Evolutionary conservation across 2,329 filamentous ascomycete species (phyloP), one percentile per base, ranked within the genome.

Genomic region (Chalaropsis thielavioides): DNA sequence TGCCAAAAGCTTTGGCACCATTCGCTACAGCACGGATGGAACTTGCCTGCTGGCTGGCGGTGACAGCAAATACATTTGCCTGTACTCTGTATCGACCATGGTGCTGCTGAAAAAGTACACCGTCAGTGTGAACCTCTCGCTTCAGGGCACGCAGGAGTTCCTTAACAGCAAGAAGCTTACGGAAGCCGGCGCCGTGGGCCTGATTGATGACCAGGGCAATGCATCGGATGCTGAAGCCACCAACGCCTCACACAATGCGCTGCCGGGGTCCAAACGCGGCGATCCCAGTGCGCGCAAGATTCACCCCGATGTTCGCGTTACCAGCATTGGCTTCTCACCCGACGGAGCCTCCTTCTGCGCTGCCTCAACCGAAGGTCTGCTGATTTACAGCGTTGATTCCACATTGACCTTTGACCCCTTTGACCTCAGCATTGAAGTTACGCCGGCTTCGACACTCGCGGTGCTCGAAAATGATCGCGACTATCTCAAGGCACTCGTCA

Each of bases 31-130:
- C 73, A 88, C 90, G 0, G 94, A 99, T 72, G 94, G 94, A 13
- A 89, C 85, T 68, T 96, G 94, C 71, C 80, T 99, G 11, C 79
- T 99, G 49, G 94, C 92, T 0, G 92, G 85, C 60, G 94, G 94
- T 40, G 96, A 94, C 79, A 96, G 91, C 85, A 99, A 99, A 77
- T 96, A 95, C 74, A 96, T 99, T 63, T 97, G 94, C 73, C 76
- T 99, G 66, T 99, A 99, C 76, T 92, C 95, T n/a, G 90, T 95
- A 40, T 85, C 86, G 66, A 95, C 92, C 0, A 91, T 94, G 74
- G 90, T 94, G 0, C 78, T 99, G 11, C 79, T 97, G 65, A 96
- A 95, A 74, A 96, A 96, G 73, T 99, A 88, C 72, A 96, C 92
- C 1, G 92, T 97, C 71, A 95, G 90, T 70, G 84, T 96, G 71